Base-by-base conservation (phyloP, 176 grass and related monocot genomes). In the Musa acuminata region DNA sequence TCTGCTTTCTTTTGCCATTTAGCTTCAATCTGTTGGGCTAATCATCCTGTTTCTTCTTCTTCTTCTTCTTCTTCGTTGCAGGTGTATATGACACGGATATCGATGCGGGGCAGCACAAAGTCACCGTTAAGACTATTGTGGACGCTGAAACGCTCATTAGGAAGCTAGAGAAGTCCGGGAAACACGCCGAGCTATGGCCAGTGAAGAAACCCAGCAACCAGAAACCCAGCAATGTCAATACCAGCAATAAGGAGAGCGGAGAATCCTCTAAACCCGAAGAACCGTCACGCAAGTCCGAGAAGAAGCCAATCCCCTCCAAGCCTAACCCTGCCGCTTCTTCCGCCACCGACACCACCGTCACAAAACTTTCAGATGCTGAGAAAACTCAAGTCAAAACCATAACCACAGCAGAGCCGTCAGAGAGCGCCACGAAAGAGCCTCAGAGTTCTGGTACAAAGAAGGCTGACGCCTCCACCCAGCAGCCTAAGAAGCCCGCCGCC, bases 121-220 rank as follows among this genome's bases (percentile, higher is more conserved):
- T 87, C 12, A 74, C 85, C 22, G 73, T 77, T 58, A 82, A 73
- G 8, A 73, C 66, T 12, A 74, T 25, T 13, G 73, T 83, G 10
- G 54, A 75, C n/a, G 72, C 72, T 16, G 85, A 78, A 43, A 50
- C 35, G 10, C 71, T 87, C 43, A 4, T 83, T 48, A 73, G 64
- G 81, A 87, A 76, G 77, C 73, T 87, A 20, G 66, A 62, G 50
- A 83, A 79, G 67, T 62, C 85, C 3, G 57, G 72, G 12, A 87
- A 87, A 72, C 53, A 80, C 2, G 81, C 77, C 1, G 73, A 80
- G 48, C 52, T 62, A 53, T 78, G 77, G 85, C 85, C 49, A 10
- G 24, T 74, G 23, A 85, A 53, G 68, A 62, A 67, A 9, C 73
- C 60, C 8, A 43, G 4, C 35, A 43, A 43, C 35, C 35, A 5